phyloP scores from a whole-genome alignment of 1,284 basidiomycete genomes.

The Naganishia liquefaciens region DNA sequence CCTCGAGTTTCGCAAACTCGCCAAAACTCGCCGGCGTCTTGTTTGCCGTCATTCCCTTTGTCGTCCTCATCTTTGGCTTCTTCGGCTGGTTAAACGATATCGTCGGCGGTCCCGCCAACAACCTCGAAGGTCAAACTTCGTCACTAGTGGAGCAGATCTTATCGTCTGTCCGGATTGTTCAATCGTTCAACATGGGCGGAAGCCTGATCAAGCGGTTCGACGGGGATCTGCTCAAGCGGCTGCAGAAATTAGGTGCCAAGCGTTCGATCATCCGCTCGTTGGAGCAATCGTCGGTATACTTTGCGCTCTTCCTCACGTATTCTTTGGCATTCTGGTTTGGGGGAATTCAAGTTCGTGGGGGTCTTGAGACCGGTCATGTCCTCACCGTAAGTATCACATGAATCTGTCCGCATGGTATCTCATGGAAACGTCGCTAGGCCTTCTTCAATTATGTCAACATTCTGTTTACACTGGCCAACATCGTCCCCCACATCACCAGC shows the following conservation, averaged over 20 bases:
- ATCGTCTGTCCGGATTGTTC: conserved; percentile 59
- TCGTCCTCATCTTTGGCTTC: conserved; percentile 70
- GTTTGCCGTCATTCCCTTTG: conserved; percentile 83
- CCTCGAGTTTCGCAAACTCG: conserved; percentile 51
- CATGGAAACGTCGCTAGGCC: conserved; percentile 25
- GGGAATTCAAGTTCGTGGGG: conserved; percentile 44
- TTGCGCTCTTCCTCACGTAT: conserved; percentile 39
- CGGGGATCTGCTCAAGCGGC: conserved; percentile 44
- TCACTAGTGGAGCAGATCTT: conserved; percentile 92
- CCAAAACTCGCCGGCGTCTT: conserved; percentile 73
- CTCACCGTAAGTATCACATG: conserved; percentile 38
- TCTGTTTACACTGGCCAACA: conserved; percentile 41
- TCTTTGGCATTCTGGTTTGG: conserved; percentile 50
- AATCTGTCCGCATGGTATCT: neutral
- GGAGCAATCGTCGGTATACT: conserved; percentile 42
- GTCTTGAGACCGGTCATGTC: conserved; percentile 38
- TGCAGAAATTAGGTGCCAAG: conserved; percentile 45
- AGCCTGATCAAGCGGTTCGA: conserved; percentile 59
- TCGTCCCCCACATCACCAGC: conserved; percentile 47
- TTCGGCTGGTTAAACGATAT: conserved; percentile 67
- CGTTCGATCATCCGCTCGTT: conserved; percentile 40
- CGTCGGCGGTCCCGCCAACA: conserved; percentile 60
- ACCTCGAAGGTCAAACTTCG: conserved; percentile 78
- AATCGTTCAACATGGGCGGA: conserved; percentile 84
- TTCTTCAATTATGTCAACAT: conserved; percentile 43